phyloP scores from a whole-genome alignment of 2,329 filamentous ascomycete species.

The Curvularia sp. region DNA sequence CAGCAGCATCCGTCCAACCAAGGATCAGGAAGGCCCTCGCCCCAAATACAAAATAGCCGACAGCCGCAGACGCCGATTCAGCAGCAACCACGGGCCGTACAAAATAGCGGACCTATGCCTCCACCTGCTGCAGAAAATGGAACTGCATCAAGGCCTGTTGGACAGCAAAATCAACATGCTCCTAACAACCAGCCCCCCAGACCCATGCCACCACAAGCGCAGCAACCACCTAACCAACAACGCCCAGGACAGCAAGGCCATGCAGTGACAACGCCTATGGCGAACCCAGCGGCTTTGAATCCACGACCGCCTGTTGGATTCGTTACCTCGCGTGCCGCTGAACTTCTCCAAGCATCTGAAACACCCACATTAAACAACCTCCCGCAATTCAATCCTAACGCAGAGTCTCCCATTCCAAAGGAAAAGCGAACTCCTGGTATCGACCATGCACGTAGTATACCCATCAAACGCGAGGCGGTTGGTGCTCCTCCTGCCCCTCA shows the following conservation, averaged over 20 bases:
- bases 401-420: slow-evolving; percentile 73
- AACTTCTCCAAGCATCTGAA: slow-evolving; percentile 49
- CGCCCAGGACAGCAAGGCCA: slow-evolving; percentile 26
- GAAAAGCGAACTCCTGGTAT: slow-evolving; percentile 80
- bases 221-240: slow-evolving; percentile 24
- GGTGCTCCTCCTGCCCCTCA: slow-evolving; percentile 27
- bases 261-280: slow-evolving; percentile 16
- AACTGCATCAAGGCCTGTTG: slow-evolving; percentile 26
- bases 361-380: slow-evolving; percentile 41
- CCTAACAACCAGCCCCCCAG: slow-evolving; percentile 34
- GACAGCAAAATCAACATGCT: slow-evolving; percentile 25
- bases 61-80: slow-evolving; percentile 39
- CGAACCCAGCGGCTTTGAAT: slow-evolving; percentile 26
- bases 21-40: slow-evolving; percentile 27
- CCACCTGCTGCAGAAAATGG: slow-evolving; percentile 34
- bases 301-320: slow-evolving; percentile 54
- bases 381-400: slow-evolving; percentile 58
- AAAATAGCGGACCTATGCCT: slow-evolving; percentile 32
- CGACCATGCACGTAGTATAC: slow-evolving; percentile 79
- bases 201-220: slow-evolving; percentile 37
- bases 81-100: slow-evolving; percentile 31
- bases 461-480: slow-evolving; percentile 64
- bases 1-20: slow-evolving; percentile 36
- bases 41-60: slow-evolving; percentile 38
- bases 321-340: slow-evolving; percentile 55